A percentile compares a stretch with the other conserved stretches of the same genome.
phyloP scores from a whole-genome alignment of 208 protist genomes.

The Herpetomonas tarakana region DNA sequence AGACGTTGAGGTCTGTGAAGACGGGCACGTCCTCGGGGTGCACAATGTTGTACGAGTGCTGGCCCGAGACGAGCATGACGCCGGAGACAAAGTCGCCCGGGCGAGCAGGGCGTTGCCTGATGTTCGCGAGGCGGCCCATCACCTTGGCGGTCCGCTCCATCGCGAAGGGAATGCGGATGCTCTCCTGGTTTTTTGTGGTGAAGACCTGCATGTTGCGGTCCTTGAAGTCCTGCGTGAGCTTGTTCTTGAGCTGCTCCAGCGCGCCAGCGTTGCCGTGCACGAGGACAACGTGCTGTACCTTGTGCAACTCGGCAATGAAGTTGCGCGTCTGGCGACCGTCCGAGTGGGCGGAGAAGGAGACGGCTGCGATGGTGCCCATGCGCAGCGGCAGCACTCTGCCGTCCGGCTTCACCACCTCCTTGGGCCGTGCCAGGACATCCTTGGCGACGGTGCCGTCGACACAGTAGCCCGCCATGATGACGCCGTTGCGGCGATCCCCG shows the following conservation, averaged over 20 bases:
- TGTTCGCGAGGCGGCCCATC: slow-evolving; percentile 70
- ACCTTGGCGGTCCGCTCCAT: slow-evolving; percentile 92
- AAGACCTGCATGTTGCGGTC: slow-evolving; percentile 81
- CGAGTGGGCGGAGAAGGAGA: slow-evolving; percentile 98
- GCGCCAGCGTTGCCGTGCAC: slow-evolving; percentile 96
- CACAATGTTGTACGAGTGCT: slow-evolving; percentile 83
- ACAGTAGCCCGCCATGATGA: slow-evolving; percentile 97
- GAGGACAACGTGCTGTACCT: slow-evolving; percentile 89
- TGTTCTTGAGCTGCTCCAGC: slow-evolving; percentile 92
- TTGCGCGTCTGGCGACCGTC: slow-evolving; percentile 94
- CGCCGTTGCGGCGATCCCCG: slow-evolving; percentile 93
- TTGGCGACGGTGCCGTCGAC: slow-evolving; percentile 98
- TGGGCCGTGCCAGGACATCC: slow-evolving; percentile 77
- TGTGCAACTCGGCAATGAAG: slow-evolving; percentile 79
- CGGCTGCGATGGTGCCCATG: slow-evolving; percentile 91
- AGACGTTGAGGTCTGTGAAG: slow-evolving; percentile 83
- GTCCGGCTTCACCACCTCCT: slow-evolving; percentile 88
- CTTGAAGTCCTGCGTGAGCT: slow-evolving; percentile 85
- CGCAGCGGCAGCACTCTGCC: slow-evolving; percentile 89
- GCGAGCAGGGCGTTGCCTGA: slow-evolving; percentile 14
- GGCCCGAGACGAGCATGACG: slow-evolving; percentile 84
- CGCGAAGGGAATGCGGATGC: slow-evolving; percentile 93
- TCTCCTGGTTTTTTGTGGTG: slow-evolving; percentile 93
- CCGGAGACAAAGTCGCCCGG: slow-evolving; percentile 77
- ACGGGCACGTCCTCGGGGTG: slow-evolving; percentile 80